Evolutionary conservation across 1,139 yeast species (phyloP).

Genomic region (Blastobotrys arbuscula): DNA sequence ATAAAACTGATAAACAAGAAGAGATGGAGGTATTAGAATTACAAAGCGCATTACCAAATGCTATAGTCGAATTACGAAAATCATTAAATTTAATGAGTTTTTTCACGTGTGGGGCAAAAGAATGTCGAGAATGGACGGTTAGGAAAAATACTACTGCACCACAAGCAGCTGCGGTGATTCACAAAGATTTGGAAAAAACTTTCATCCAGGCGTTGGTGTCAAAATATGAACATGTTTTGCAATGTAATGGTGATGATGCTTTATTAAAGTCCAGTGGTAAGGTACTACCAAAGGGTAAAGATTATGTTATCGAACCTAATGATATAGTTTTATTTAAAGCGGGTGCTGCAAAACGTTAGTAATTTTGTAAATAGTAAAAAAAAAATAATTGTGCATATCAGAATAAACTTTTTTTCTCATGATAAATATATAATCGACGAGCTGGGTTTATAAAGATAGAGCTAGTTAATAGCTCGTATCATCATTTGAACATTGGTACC

Average conservation of each 20-base stretch:
- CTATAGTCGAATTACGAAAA: conserved; percentile 57
- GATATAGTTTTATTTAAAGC: conserved; percentile 60
- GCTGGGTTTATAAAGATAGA: conserved; percentile 32
- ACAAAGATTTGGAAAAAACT: conserved; percentile 78
- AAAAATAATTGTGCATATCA: background rate
- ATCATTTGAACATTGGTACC: conserved; percentile 21
- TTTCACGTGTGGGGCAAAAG: conserved; percentile 85
- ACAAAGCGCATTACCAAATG: conserved; percentile 73
- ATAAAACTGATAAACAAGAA: conserved; percentile 66
- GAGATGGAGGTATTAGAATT: conserved; percentile 76
- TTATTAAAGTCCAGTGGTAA: conserved; percentile 29
- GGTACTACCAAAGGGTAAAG: conserved; percentile 49
- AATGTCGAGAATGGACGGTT: conserved; percentile 90
- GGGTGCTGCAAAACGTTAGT: conserved; percentile 11
- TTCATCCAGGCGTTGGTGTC: conserved; percentile 84
- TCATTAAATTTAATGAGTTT: conserved; percentile 64
- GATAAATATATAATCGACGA: conserved; percentile 29
- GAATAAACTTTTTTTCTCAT: conserved; percentile 25
- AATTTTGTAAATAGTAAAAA: background rate
- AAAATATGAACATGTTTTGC: conserved; percentile 36
- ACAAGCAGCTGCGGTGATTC: conserved; percentile 94
- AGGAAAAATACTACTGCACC: conserved; percentile 76
- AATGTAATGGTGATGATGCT: conserved; percentile 29
- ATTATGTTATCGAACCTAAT: conserved; percentile 69
- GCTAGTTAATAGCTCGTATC: conserved; percentile 25